phyloP scores from a whole-genome alignment of 768 basidiomycete genomes.

The Psilocybe azurescens region DNA sequence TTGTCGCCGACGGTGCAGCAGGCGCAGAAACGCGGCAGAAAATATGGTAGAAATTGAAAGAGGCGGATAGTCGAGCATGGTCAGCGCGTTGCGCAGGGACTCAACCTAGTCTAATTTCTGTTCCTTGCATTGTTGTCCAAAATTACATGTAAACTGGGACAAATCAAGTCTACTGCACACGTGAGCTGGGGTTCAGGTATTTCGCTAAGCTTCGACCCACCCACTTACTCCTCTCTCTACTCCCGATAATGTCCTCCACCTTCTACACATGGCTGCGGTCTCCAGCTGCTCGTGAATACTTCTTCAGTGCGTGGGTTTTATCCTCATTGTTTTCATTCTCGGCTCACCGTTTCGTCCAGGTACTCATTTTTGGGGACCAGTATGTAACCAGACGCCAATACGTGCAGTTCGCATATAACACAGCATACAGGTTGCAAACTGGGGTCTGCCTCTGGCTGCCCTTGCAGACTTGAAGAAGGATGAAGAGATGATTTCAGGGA shows the following conservation, averaged over 20 bases:
- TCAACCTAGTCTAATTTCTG: not conserved
- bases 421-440: conserved; percentile 86
- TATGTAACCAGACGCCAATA: conserved; percentile 46
- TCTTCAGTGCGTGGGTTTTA: conserved; percentile 75
- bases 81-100: not conserved
- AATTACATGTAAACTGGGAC: conserved; percentile 24
- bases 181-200: conserved; percentile 16
- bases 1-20: not conserved
- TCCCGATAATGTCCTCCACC: conserved; percentile 69
- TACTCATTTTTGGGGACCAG: conserved; percentile 98
- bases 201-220: not conserved
- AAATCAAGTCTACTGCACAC: conserved; percentile 18
- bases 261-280: conserved; percentile 92
- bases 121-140: not conserved
- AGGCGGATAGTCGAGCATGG: not conserved
- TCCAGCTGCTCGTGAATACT: conserved; percentile 91
- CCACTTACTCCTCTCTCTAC: conserved; percentile 21
- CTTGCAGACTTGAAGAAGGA: conserved; percentile 90
- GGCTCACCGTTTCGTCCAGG: conserved; percentile 53
- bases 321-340: not conserved
- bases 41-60: not conserved
- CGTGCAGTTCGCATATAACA: conserved; percentile 19
- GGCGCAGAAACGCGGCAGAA: not conserved
- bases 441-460: conserved; percentile 96
- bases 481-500: conserved; percentile 95